Conservation (phyloP, 140 eudicot species). For the Oenanthe javanica region DNA sequence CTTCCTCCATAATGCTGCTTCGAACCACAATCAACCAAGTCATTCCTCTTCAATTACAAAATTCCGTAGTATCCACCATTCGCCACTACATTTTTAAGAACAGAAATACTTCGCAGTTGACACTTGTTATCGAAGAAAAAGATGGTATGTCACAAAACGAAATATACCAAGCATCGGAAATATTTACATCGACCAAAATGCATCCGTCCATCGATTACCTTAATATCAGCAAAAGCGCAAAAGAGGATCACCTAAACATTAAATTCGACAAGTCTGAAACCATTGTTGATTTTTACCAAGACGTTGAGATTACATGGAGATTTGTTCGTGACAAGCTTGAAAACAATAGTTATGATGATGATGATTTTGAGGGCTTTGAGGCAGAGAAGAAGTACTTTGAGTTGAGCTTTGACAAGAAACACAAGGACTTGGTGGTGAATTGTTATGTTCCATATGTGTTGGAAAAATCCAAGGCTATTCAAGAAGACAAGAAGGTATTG, state of each 20-base stretch:
- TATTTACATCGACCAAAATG: slow-evolving; percentile 30
- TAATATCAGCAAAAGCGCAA: slow-evolving; percentile 34
- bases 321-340: slow-evolving; percentile 20
- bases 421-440: slow-evolving; percentile 21
- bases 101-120: not conserved
- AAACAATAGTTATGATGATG: not conserved
- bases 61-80: slow-evolving; percentile 24
- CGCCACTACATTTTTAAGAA: slow-evolving; percentile 28
- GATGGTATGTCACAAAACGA: slow-evolving; percentile 44
- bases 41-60: slow-evolving; percentile 42
- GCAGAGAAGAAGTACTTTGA: slow-evolving; percentile 22
- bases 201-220: slow-evolving; percentile 20
- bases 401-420: slow-evolving; percentile 25
- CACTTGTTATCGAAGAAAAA: slow-evolving; percentile 39
- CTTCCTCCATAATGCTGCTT: slow-evolving; percentile 49
- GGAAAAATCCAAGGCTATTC: slow-evolving; percentile 21
- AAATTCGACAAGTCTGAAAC: slow-evolving; percentile 30
- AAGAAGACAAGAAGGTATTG: slow-evolving; percentile 27
- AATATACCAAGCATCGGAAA: slow-evolving; percentile 37
- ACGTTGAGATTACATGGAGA: slow-evolving; percentile 25
- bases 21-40: slow-evolving; percentile 54
- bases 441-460: slow-evolving; percentile 23
- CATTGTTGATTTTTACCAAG: slow-evolving; percentile 23
- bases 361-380: not conserved
- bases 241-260: slow-evolving; percentile 14